phyloP scores from a whole-genome alignment of 1,284 basidiomycete species.

The Peniophora sp. region DNA sequence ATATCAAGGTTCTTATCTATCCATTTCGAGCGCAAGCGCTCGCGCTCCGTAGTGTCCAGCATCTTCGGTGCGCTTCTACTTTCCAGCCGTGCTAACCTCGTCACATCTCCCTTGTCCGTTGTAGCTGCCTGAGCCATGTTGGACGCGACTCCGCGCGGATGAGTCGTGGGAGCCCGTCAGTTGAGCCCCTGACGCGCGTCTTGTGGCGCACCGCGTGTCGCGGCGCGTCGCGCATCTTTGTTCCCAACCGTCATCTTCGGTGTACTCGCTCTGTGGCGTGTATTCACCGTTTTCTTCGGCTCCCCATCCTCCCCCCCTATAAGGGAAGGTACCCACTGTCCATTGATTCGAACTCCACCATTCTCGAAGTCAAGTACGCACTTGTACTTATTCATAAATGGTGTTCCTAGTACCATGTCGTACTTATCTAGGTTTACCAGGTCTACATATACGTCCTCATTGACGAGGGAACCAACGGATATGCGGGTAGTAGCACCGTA shows the following conservation, averaged over 20 bases:
- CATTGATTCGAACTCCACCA: constrained; percentile 12
- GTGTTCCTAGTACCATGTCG: constrained; percentile 20
- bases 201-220: too few relatives aligned
- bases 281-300: not conserved
- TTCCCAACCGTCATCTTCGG: too few relatives aligned
- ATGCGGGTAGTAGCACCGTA: not conserved
- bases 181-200: too few relatives aligned
- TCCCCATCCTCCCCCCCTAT: constrained; percentile 9
- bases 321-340: constrained; percentile 7
- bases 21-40: too few relatives aligned
- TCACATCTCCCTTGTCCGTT: constrained; percentile 12
- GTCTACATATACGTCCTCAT: constrained; percentile 16
- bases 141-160: too few relatives aligned
- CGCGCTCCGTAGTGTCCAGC: constrained; percentile 8
- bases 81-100: constrained; percentile 12
- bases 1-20: too few relatives aligned
- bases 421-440: constrained; percentile 20
- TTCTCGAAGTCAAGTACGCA: constrained; percentile 17
- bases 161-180: too few relatives aligned
- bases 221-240: too few relatives aligned
- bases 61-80: constrained; percentile 10
- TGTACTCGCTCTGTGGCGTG: too few relatives aligned
- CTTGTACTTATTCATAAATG: constrained; percentile 18
- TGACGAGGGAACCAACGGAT: not conserved
- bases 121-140: too few relatives aligned